These are phyloP conservation scores for Scutellaria barbata DNA, from an alignment of 257 asterid species.

Conservation along the genomic window DNA sequence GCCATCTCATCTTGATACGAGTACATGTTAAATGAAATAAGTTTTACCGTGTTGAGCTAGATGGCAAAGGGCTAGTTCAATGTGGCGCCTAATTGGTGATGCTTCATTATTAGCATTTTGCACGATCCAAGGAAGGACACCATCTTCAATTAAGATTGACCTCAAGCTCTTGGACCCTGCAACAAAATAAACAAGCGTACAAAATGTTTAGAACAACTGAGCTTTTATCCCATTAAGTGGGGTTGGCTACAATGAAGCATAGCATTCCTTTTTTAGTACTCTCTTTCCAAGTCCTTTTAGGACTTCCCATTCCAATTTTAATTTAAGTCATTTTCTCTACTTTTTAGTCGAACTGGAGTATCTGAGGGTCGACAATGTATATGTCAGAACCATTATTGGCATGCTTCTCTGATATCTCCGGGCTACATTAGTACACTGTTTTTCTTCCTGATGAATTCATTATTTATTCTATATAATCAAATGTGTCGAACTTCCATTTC, in stretches of 20 bases:
- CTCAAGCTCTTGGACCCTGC: constrained; percentile 64
- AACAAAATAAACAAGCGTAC: background rate
- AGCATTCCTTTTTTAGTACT: background rate
- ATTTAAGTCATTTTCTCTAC: background rate
- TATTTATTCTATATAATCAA: too few relatives aligned
- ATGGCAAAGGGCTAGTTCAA: constrained; percentile 87
- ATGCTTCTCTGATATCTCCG: too few relatives aligned
- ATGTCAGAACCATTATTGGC: too few relatives aligned
- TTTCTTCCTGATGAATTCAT: too few relatives aligned
- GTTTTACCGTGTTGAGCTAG: constrained; percentile 77
- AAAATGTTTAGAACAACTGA: too few relatives aligned
- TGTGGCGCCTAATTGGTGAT: constrained; percentile 70
- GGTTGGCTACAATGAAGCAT: background rate
- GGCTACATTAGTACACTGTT: too few relatives aligned
- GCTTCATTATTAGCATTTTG: constrained; percentile 81
- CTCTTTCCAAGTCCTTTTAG: background rate
- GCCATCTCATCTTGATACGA: background rate
- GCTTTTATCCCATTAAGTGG: background rate
- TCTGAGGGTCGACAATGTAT: too few relatives aligned
- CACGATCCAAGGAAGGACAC: constrained; percentile 83
- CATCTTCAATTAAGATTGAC: constrained; percentile 82
- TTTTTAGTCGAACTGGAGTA: too few relatives aligned
- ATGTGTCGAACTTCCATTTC: background rate
- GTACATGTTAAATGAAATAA: constrained; percentile 15
- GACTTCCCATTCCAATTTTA: background rate